Evolutionary conservation across 306 rosid species (phyloP).

Genomic region (Quercus engelmannii): DNA sequence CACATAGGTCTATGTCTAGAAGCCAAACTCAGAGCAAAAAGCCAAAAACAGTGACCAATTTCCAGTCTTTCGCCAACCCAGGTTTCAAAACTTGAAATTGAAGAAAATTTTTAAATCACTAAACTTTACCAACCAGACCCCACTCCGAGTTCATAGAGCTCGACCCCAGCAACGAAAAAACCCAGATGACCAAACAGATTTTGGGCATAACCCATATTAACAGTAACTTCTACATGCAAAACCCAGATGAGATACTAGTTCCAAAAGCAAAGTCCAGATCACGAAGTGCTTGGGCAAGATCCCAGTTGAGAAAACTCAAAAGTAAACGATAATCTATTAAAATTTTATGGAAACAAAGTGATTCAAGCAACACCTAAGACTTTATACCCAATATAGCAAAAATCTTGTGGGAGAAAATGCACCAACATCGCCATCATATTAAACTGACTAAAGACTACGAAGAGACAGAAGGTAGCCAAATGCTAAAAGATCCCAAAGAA

Average conservation of each 20-base stretch:
- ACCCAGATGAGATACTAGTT: background rate
- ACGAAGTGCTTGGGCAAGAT: background rate
- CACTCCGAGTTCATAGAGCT: background rate
- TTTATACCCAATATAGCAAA: background rate
- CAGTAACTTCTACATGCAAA: constrained; percentile 1
- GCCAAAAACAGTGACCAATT: constrained; percentile 15
- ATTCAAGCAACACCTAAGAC: background rate
- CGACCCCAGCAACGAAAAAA: background rate
- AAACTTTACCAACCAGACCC: constrained; percentile 29
- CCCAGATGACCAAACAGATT: background rate
- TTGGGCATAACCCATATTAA: background rate
- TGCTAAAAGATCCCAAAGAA: background rate
- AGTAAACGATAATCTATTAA: background rate
- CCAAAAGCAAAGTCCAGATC: background rate
- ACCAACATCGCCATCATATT: background rate
- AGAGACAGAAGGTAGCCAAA: background rate
- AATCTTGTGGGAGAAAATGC: constrained; percentile 11
- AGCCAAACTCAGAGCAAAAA: constrained; percentile 11
- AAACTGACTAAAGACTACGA: background rate
- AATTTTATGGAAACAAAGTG: background rate
- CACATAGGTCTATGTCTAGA: background rate
- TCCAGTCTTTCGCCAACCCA: constrained; percentile 18
- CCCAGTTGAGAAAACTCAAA: constrained; percentile 13
- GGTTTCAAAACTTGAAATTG: constrained; percentile 19
- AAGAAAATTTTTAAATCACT: constrained; percentile 24